Evolutionary conservation across 148 eudicot genomes (phyloP), one percentile per base, ranked within the genome.

Genomic region (Oxyria digyna): DNA sequence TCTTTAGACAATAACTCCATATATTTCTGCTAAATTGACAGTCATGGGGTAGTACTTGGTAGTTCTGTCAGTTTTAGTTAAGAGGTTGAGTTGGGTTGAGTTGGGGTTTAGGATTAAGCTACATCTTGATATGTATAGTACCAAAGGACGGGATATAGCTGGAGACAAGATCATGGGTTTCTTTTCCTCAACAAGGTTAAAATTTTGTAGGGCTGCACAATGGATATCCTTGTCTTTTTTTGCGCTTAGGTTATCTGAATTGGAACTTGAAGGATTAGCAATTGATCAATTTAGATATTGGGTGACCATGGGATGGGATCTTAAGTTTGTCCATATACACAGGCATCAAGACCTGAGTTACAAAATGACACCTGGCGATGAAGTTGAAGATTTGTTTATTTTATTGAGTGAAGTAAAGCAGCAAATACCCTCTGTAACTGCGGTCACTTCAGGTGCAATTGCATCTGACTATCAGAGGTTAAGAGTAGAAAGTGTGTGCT

Each of bases 371-470:
- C 86, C 91, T 65, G 98, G 98, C n/a, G 98, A 94, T 73, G 98
- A 90, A 81, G 97, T 94, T 67, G 97, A 94, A 82, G 97, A 94
- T 78, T 79, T 93, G 88, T 86, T 87, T 69, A 73, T 83, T 65
- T 79, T 93, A 76, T 77, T 93, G 66, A 83, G 76, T 43, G 98
- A 93, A 82, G 87, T 93, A 46, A 87, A 93, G 83, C 77, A 71
- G 59, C 84, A 81, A 78, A 85, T 93, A 74, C 96, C 98, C 45
- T 80, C 89, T 41, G 42, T 93, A 13, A 42, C 81, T 33, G 98
- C 90, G 64, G 98, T 93, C 43, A 86, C 97, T 50, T 93, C 98
- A 10, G 98, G 98, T 79, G 98, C 98, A 49, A 93, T 93, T 87
- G 98, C 96, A 37, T 93, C 98, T 7, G 97, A 93, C 73, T 93